Evolutionary conservation across 495 filamentous ascomycete species (phyloP).

Genomic region (Geoglossum glabrum): DNA sequence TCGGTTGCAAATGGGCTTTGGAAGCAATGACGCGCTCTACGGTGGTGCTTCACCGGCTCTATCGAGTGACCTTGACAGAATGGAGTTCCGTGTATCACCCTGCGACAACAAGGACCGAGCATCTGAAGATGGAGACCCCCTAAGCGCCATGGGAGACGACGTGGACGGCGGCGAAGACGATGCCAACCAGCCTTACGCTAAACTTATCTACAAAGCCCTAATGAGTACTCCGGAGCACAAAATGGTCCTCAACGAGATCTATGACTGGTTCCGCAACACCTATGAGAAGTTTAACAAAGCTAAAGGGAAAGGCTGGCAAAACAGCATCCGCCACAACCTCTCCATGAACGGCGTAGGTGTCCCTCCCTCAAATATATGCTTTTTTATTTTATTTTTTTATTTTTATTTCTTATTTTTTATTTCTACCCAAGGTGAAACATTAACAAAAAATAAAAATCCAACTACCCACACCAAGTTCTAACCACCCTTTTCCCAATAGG

Average conservation of each 20-base stretch:
- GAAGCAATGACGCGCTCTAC: not conserved
- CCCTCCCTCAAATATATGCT: no score
- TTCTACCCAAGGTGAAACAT: no score
- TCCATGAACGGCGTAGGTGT: slow-evolving; percentile 83
- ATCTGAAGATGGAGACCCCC: not conserved
- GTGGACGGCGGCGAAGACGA: not conserved
- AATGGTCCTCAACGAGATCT: slow-evolving; percentile 72
- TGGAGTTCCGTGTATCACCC: not conserved
- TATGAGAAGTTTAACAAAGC: slow-evolving; percentile 50
- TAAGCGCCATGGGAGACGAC: not conserved
- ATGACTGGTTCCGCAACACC: slow-evolving; percentile 71
- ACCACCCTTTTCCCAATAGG: no score
- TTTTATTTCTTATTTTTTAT: no score
- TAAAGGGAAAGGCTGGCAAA: slow-evolving; percentile 73
- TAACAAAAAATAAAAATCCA: no score
- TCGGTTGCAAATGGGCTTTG: not conserved
- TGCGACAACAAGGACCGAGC: not conserved
- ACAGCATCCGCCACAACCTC: slow-evolving; percentile 90
- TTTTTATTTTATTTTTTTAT: no score
- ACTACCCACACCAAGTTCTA: no score
- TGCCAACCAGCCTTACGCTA: slow-evolving; percentile 40
- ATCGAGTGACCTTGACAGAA: not conserved
- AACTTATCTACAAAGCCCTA: slow-evolving; percentile 62
- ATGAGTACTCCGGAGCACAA: slow-evolving; percentile 37
- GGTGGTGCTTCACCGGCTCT: not conserved